Percentiles rank a stretch among this genome's conserved stretches.
These are phyloP conservation scores for Streptanthus diversifolius DNA, from an alignment of 345 rosid species.

Conservation along the genomic window DNA sequence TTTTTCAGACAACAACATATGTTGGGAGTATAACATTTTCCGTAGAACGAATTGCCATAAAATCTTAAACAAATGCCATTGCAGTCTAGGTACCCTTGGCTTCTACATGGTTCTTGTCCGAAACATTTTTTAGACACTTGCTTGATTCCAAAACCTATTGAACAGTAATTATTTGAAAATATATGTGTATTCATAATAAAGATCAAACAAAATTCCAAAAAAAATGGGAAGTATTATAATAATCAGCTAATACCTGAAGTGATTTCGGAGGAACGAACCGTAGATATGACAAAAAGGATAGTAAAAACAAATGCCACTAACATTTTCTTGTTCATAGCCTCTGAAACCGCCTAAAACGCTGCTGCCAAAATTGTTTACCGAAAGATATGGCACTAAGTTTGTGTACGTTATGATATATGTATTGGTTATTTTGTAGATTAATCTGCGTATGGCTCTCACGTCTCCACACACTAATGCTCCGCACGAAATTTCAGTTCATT, in stretches of 20 bases:
- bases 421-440: not conserved
- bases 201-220: not conserved
- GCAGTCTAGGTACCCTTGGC: not conserved
- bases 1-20: not conserved
- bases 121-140: not conserved
- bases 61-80: not conserved
- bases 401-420: too few species aligned
- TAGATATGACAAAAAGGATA: not conserved
- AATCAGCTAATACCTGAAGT: not conserved
- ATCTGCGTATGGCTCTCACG: not conserved
- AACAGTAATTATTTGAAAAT: too few species aligned
- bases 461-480: not conserved
- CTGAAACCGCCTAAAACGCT: too few species aligned
- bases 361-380: too few species aligned
- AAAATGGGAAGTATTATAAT: not conserved
- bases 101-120: not conserved
- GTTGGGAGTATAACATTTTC: not conserved
- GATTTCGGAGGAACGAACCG: not conserved
- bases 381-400: too few species aligned
- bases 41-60: not conserved
- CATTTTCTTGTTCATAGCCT: not conserved
- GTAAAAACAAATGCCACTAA: not conserved
- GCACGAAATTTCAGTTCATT: not conserved
- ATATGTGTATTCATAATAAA: too few species aligned
- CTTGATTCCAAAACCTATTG: not conserved